phyloP scores from a whole-genome alignment of 2,329 filamentous ascomycete genomes.

The Biscogniauxia sp. region DNA sequence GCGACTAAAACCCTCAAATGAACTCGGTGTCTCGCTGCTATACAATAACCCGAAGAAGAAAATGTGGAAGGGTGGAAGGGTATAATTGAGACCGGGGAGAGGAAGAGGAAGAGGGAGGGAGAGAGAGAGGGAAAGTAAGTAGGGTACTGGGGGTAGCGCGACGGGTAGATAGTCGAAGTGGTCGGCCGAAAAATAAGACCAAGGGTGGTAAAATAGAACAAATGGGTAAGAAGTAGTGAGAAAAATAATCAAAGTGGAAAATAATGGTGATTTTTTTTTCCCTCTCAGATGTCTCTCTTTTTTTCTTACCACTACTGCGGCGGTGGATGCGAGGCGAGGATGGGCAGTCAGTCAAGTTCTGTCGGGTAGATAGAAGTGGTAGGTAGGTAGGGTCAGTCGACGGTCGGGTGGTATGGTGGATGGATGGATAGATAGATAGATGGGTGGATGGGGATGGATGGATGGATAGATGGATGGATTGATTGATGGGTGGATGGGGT shows the following conservation, averaged over 20 bases:
- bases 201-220: too few relatives aligned
- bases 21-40: slow-evolving; percentile 13
- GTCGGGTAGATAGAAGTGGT: too few relatives aligned
- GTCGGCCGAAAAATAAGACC: slow-evolving; percentile 2
- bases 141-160: background rate
- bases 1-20: slow-evolving; percentile 16
- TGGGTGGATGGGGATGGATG: slow-evolving; percentile 17
- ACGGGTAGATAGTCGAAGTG: background rate
- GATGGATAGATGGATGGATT: slow-evolving; percentile 10
- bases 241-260: background rate
- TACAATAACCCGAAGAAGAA: slow-evolving; percentile 17
- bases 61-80: slow-evolving; percentile 3
- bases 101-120: slow-evolving; percentile 7
- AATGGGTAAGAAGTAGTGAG: background rate
- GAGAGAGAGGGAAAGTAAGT: too few relatives aligned
- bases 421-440: slow-evolving; percentile 12
- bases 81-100: slow-evolving; percentile 11
- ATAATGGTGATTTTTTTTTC: slow-evolving; percentile 13
- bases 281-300: background rate
- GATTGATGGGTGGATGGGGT: slow-evolving; percentile 15
- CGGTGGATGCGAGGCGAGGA: slow-evolving; percentile 28
- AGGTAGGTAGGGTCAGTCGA: slow-evolving; percentile 14
- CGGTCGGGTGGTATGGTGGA: slow-evolving; percentile 15
- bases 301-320: slow-evolving; percentile 17
- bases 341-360: slow-evolving; percentile 23